A percentile compares a stretch with the other conserved stretches of the same genome.
These are phyloP conservation scores for Neocucurbitaria cava DNA, from an alignment of 2,329 filamentous ascomycete species.

Conservation along the genomic window DNA sequence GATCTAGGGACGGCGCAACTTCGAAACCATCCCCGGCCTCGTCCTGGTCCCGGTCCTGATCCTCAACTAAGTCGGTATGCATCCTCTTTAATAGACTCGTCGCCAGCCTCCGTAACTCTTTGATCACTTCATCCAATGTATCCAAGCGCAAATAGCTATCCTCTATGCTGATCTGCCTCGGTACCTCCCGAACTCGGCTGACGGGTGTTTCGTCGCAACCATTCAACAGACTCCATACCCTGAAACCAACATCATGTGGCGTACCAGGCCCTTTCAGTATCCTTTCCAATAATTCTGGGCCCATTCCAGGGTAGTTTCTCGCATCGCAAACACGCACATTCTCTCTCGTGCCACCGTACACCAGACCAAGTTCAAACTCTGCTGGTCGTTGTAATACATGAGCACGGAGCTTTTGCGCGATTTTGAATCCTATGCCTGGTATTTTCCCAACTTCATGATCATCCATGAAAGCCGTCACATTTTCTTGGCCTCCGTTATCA, in stretches of 20 bases:
- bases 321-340: constrained; percentile 70
- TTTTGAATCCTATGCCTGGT: constrained; percentile 84
- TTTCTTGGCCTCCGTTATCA: constrained; percentile 40
- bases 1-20: background rate
- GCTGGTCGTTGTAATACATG: constrained; percentile 61
- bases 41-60: constrained; percentile 48
- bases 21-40: no score
- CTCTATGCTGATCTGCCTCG: constrained; percentile 91
- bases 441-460: constrained; percentile 77
- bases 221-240: constrained; percentile 80
- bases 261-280: constrained; percentile 74
- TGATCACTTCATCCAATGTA: constrained; percentile 66
- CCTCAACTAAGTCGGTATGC: constrained; percentile 74
- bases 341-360: constrained; percentile 60
- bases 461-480: constrained; percentile 75
- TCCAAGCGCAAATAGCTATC: constrained; percentile 83
- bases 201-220: constrained; percentile 81
- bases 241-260: constrained; percentile 73
- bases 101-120: constrained; percentile 73
- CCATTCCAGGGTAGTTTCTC: constrained; percentile 68
- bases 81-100: constrained; percentile 78
- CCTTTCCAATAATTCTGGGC: constrained; percentile 68
- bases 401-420: constrained; percentile 70
- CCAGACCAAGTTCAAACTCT: constrained; percentile 53
- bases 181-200: constrained; percentile 72